Percentiles rank a stretch among this genome's conserved stretches.
These are phyloP conservation scores for Sporothrix luriei DNA, from an alignment of 2,329 filamentous ascomycete species.

Conservation along the genomic window DNA sequence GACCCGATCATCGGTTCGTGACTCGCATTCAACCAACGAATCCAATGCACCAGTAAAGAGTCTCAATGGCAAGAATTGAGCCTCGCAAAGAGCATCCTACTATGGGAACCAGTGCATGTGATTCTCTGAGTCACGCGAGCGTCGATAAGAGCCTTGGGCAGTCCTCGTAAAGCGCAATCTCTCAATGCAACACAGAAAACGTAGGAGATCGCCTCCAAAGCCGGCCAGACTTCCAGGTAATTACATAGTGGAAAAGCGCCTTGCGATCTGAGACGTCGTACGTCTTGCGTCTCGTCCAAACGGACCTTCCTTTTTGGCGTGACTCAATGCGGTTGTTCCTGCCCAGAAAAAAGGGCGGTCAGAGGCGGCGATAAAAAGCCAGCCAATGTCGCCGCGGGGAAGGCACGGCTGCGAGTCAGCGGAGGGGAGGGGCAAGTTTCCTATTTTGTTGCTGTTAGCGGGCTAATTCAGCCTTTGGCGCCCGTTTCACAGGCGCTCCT, in stretches of 20 bases:
- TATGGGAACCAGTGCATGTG: not conserved
- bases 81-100: not conserved
- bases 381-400: conserved; percentile 20
- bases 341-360: conserved; percentile 31
- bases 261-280: not conserved
- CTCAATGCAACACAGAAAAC: not conserved
- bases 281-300: not conserved
- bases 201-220: not conserved
- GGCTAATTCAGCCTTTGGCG: conserved; percentile 29
- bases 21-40: not conserved
- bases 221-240: too few species aligned
- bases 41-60: not conserved
- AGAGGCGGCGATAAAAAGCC: conserved; percentile 30
- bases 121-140: not conserved
- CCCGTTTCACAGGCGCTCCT: conserved; percentile 18
- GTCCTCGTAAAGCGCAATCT: not conserved
- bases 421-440: conserved; percentile 31
- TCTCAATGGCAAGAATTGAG: not conserved
- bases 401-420: conserved; percentile 26
- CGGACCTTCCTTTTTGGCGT: not conserved
- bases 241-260: not conserved
- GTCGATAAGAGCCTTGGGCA: not conserved
- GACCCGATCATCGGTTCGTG: too few species aligned
- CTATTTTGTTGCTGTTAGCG: conserved; percentile 18
- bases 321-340: not conserved